Evolutionary conservation across 2,329 filamentous ascomycete species (phyloP).

Genomic region (Ilyonectria robusta): DNA sequence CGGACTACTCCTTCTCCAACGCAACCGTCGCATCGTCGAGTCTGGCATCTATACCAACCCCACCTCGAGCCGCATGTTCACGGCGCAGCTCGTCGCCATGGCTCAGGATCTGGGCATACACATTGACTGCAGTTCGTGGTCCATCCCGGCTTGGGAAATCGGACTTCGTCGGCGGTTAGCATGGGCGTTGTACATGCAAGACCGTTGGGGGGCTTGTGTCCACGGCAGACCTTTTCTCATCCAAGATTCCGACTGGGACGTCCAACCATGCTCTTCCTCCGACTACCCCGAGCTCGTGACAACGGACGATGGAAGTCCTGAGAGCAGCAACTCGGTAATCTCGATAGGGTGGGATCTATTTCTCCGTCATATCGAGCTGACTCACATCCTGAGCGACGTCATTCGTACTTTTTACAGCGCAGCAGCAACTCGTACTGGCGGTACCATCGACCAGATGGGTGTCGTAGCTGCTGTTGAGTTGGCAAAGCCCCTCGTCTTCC

Average conservation of each 20-base stretch:
- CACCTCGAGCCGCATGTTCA: slow-evolving; percentile 60
- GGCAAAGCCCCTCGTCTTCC: slow-evolving; percentile 52
- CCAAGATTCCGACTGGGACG: slow-evolving; percentile 67
- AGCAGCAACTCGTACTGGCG: slow-evolving; percentile 48
- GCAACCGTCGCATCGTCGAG: slow-evolving; percentile 57
- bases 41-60: slow-evolving; percentile 39
- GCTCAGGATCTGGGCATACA: slow-evolving; percentile 72
- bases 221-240: slow-evolving; percentile 72
- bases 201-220: slow-evolving; percentile 72
- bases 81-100: slow-evolving; percentile 68
- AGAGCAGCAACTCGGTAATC: slow-evolving; percentile 59
- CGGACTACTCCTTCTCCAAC: slow-evolving; percentile 67
- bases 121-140: slow-evolving; percentile 73
- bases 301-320: slow-evolving; percentile 53
- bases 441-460: slow-evolving; percentile 51
- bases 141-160: slow-evolving; percentile 74
- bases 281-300: slow-evolving; percentile 58
- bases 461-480: slow-evolving; percentile 52
- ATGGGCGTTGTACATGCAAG: slow-evolving; percentile 77
- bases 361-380: slow-evolving; percentile 64
- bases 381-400: slow-evolving; percentile 66
- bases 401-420: slow-evolving; percentile 63
- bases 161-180: slow-evolving; percentile 72
- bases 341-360: slow-evolving; percentile 64
- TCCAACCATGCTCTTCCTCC: slow-evolving; percentile 54